Percentiles rank a stretch among this genome's conserved stretches.
These are phyloP conservation scores for Stachybotrys chlorohalonatus DNA, from an alignment of 2,329 filamentous ascomycete species.

Conservation along the genomic window DNA sequence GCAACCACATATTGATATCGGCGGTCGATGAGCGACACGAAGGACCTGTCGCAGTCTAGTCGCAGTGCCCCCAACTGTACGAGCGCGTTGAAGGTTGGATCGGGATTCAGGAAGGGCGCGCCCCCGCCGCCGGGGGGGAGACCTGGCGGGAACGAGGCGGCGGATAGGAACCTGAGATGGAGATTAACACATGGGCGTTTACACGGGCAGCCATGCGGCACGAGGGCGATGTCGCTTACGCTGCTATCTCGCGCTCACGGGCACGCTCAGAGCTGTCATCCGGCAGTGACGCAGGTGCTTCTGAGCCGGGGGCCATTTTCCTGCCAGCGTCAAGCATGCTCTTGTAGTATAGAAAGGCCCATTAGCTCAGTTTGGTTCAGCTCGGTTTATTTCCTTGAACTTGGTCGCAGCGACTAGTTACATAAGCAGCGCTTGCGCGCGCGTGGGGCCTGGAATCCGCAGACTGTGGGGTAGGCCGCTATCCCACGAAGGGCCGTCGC, in stretches of 20 bases:
- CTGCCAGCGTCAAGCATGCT: not conserved
- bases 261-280: not conserved
- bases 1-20: not conserved
- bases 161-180: not conserved
- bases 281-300: not conserved
- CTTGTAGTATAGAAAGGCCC: not conserved
- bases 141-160: not conserved
- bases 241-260: not conserved
- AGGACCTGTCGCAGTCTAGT: not conserved
- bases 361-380: not conserved
- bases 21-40: not conserved
- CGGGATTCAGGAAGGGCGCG: not conserved
- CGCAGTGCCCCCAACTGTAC: not conserved
- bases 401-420: not conserved
- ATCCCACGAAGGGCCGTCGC: not conserved
- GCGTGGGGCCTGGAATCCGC: not conserved
- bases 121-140: not conserved
- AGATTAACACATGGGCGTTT: not conserved
- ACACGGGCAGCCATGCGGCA: not conserved
- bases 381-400: not conserved
- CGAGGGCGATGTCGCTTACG: not conserved
- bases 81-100: not conserved
- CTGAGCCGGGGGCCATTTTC: not conserved
- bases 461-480: not conserved
- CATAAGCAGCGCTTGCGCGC: not conserved